Conservation (phyloP, 768 basidiomycete genomes). For the Guyanaporus albipodus region DNA sequence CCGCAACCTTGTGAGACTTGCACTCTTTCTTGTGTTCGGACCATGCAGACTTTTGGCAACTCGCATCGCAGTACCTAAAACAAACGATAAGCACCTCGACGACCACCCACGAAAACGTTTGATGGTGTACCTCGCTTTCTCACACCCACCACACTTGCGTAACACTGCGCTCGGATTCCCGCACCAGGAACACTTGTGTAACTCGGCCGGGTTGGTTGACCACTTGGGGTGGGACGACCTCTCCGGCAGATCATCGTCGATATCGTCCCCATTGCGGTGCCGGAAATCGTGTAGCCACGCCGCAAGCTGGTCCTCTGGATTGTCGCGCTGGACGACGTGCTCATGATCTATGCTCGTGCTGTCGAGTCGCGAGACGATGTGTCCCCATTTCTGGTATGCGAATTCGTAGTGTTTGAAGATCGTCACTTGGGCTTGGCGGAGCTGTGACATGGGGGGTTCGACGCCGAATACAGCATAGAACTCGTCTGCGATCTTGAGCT, state of each 20-base stretch:
- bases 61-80: slow-evolving; percentile 14
- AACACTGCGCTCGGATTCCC: slow-evolving; percentile 57
- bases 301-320: slow-evolving; percentile 53
- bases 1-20: slow-evolving; percentile 1
- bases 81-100: background rate
- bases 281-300: slow-evolving; percentile 53
- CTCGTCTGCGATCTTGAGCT: slow-evolving; percentile 50
- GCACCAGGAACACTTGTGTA: slow-evolving; percentile 63
- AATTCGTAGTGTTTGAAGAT: slow-evolving; percentile 44
- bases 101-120: no score
- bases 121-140: slow-evolving; percentile 34
- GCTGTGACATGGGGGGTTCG: slow-evolving; percentile 46
- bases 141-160: slow-evolving; percentile 48
- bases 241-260: slow-evolving; percentile 29
- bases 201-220: slow-evolving; percentile 43
- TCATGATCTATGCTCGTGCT: slow-evolving; percentile 29
- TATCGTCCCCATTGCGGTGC: slow-evolving; percentile 37
- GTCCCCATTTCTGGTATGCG: slow-evolving; percentile 46
- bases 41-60: slow-evolving; percentile 16
- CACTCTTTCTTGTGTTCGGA: slow-evolving; percentile 14
- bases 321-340: slow-evolving; percentile 33
- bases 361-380: slow-evolving; percentile 37
- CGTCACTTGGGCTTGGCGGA: slow-evolving; percentile 49
- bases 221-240: slow-evolving; percentile 42
- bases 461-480: slow-evolving; percentile 45